phyloP scores from a whole-genome alignment of 345 rosid species.

The Dipteronia dyeriana region DNA sequence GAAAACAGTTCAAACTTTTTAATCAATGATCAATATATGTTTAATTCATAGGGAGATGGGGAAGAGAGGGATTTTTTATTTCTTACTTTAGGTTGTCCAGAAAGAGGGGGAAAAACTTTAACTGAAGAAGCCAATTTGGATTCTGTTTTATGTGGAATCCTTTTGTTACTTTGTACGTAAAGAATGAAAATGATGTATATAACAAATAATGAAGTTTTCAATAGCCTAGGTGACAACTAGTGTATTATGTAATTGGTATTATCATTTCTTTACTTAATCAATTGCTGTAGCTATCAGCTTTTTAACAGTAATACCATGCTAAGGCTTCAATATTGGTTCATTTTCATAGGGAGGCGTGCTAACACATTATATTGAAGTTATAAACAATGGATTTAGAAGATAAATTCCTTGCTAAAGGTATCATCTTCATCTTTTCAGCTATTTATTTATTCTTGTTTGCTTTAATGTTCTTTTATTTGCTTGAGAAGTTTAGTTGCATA shows the following conservation, averaged over 20 bases:
- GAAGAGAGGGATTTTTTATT: not conserved
- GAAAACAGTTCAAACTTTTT: not conserved
- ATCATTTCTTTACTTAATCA: not conserved
- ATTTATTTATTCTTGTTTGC: constrained; percentile 6
- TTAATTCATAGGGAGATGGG: not conserved
- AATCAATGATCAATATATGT: not conserved
- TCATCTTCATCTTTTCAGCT: constrained; percentile 19
- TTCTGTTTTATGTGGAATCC: not conserved
- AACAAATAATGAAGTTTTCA: not conserved
- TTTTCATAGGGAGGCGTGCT: constrained; percentile 34
- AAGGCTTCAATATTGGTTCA: constrained; percentile 11
- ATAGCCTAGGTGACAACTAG: not conserved
- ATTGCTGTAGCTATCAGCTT: not conserved
- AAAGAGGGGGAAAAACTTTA: not conserved
- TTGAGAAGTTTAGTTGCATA: not conserved
- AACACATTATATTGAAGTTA: constrained; percentile 20
- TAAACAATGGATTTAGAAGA: constrained; percentile 54
- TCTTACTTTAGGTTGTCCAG: not conserved
- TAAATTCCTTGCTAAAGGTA: constrained; percentile 53
- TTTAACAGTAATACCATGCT: constrained; percentile 6
- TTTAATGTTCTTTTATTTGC: not conserved
- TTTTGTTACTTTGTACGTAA: not conserved
- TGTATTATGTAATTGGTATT: constrained; percentile 4
- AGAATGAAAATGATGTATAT: not conserved
- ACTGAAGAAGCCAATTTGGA: not conserved